Evolutionary conservation across 2,329 filamentous ascomycete genomes (phyloP), one percentile per base, ranked within the genome.

Genomic region (Fusarium illudens): DNA sequence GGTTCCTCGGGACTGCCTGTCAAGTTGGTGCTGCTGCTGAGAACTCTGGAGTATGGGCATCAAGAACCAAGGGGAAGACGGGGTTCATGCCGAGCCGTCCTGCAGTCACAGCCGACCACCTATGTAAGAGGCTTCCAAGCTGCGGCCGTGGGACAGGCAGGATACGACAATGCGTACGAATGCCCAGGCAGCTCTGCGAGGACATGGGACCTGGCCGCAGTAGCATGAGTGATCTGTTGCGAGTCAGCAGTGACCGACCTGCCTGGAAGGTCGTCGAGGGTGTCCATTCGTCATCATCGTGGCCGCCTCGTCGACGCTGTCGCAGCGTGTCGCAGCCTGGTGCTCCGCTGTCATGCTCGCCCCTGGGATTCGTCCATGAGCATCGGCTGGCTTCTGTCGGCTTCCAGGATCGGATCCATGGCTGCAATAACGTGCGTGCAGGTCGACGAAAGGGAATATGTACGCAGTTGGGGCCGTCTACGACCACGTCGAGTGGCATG

Each of bases 281-380:
- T 27, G 51, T 36, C 7, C 19, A 65, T 67, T 70, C 67, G 63
- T 70, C 63, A 63, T 70, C 53, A 48, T 22, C 42, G 27, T 64
- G 37, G 39, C 22, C 29, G 48, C 57, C 49, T 59, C 29, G 49
- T 58, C 19, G 46, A 52, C 17, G 36, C 22, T 37, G 30, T 33
- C 56, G 42, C 6, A 29, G 13, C n/a, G 17, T 2, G 46, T 34
- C 20, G 30, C 39, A 36, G 62, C 44, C 65, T 62, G 49, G 22
- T 37, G 46, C 42, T 61, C 64, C 64, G 60, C 42, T 30, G 11
- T 55, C 60, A 58, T 62, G 20, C 54, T 49, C 50, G 50, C 33
- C 34, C 48, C 39, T 49, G 37, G 33, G 33, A 53, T 19, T 33
- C 27, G 34, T 37, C 22, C 42, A 50, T 52, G 36, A 54, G 55